Percentiles rank a stretch among this genome's conserved stretches.
These are phyloP conservation scores for Graphilbum fragrans DNA, from an alignment of 2,329 filamentous ascomycete genomes.

Conservation along the genomic window DNA sequence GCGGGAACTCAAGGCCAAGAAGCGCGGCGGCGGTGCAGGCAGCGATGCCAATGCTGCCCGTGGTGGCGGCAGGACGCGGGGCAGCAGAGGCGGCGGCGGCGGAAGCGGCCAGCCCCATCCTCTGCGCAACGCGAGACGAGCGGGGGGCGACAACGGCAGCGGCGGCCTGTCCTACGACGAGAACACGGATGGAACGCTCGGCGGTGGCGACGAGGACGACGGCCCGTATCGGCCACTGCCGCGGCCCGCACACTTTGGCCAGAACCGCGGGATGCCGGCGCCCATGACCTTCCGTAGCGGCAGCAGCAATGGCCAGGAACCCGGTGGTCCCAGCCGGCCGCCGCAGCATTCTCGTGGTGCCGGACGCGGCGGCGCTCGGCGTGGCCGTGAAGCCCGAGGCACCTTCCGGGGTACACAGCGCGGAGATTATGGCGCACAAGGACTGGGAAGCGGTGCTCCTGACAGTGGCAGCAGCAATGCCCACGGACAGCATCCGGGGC, in stretches of 20 bases:
- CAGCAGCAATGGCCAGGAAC: background rate
- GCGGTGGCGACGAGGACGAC: slow-evolving; percentile 41
- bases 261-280: slow-evolving; percentile 20
- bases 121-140: no score
- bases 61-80: slow-evolving; percentile 14
- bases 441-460: no score
- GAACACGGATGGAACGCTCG: no score
- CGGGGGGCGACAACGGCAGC: slow-evolving; percentile 18
- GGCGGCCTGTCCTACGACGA: slow-evolving; percentile 53
- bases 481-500: no score
- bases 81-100: background rate
- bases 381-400: no score
- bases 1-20: slow-evolving; percentile 54
- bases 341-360: slow-evolving; percentile 6
- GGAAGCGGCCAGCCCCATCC: slow-evolving; percentile 7
- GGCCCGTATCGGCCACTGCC: slow-evolving; percentile 61
- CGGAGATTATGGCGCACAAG: no score
- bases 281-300: background rate
- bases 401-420: no score
- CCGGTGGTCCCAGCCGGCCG: background rate
- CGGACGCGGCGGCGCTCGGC: no score
- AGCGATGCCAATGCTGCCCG: slow-evolving; percentile 21
- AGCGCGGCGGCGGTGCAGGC: slow-evolving; percentile 31
- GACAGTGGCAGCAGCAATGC: no score
- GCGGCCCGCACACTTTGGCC: slow-evolving; percentile 52